Evolutionary conservation across 176 grass and related monocot species (phyloP).

Genomic region (Neostapfia colusana): DNA sequence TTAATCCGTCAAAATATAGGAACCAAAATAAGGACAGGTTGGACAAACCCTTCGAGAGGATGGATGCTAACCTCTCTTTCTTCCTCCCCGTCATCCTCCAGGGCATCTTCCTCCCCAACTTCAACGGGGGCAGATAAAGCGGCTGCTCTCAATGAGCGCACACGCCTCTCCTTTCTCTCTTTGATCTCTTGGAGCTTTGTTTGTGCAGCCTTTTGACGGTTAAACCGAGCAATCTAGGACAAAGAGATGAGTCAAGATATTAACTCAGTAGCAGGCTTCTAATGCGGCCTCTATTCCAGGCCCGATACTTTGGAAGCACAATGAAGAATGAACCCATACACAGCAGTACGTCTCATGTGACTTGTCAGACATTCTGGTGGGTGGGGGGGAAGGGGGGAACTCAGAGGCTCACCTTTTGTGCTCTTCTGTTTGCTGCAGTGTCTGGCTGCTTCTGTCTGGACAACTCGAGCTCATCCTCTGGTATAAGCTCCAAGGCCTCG

Average conservation of each 20-base stretch:
- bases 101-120: constrained; percentile 65
- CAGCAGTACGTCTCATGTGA: neutral
- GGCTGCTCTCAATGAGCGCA: constrained; percentile 59
- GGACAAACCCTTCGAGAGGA: neutral
- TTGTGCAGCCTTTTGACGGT: constrained; percentile 68
- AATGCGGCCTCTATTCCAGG: neutral
- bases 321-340: no score
- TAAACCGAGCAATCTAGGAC: constrained; percentile 69
- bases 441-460: constrained; percentile 46
- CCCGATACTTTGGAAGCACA: neutral
- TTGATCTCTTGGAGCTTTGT: constrained; percentile 84
- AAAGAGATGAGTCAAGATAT: neutral
- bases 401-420: constrained; percentile 61
- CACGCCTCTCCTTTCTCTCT: constrained; percentile 81
- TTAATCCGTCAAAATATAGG: neutral
- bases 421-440: constrained; percentile 54
- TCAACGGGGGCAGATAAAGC: constrained; percentile 75
- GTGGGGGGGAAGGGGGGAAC: neutral
- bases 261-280: neutral
- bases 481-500: constrained; percentile 79
- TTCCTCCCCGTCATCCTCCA: constrained; percentile 89
- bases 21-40: neutral
- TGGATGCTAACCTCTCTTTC: constrained; percentile 76
- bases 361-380: no score
- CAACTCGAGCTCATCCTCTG: constrained; percentile 61